phyloP scores from a whole-genome alignment of 805 yeast genomes.

The Henningerozyma blattae region DNA sequence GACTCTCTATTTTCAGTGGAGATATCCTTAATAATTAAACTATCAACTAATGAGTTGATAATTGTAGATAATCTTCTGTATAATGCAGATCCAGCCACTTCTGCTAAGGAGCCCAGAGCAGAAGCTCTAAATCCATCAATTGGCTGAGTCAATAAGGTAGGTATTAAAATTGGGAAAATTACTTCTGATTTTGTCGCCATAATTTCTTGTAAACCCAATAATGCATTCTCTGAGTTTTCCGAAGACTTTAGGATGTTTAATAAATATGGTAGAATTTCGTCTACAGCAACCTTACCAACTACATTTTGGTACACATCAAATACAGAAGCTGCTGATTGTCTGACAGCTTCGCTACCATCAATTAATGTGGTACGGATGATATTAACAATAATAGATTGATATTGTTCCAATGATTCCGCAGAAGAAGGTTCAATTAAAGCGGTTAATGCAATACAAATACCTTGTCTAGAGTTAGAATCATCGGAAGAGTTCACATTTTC shows the following conservation, averaged over 20 bases:
- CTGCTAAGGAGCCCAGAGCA: slow-evolving; percentile 76
- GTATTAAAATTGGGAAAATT: slow-evolving; percentile 87
- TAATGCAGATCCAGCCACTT: slow-evolving; percentile 79
- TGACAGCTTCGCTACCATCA: slow-evolving; percentile 59
- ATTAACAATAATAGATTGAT: slow-evolving; percentile 56
- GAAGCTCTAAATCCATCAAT: slow-evolving; percentile 75
- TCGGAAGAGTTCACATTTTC: slow-evolving; percentile 42
- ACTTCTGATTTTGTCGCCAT: slow-evolving; percentile 84
- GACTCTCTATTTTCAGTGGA: slow-evolving; percentile 31
- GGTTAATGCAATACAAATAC: slow-evolving; percentile 86
- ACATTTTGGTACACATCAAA: slow-evolving; percentile 78
- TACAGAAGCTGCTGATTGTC: slow-evolving; percentile 85
- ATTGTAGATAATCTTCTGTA: slow-evolving; percentile 62
- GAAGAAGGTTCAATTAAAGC: slow-evolving; percentile 74
- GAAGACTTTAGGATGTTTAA: slow-evolving; percentile 52
- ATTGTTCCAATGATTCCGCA: slow-evolving; percentile 44
- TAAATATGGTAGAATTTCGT: slow-evolving; percentile 77
- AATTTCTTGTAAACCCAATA: slow-evolving; percentile 80
- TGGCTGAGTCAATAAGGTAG: slow-evolving; percentile 72
- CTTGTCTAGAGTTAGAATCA: slow-evolving; percentile 84
- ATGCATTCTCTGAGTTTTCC: slow-evolving; percentile 57
- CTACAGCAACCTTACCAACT: slow-evolving; percentile 77
- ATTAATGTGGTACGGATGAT: slow-evolving; percentile 71
- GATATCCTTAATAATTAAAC: slow-evolving; percentile 31
- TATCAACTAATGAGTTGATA: slow-evolving; percentile 59